phyloP scores from a whole-genome alignment of 176 grass and related monocot species.

The Poa pratensis region DNA sequence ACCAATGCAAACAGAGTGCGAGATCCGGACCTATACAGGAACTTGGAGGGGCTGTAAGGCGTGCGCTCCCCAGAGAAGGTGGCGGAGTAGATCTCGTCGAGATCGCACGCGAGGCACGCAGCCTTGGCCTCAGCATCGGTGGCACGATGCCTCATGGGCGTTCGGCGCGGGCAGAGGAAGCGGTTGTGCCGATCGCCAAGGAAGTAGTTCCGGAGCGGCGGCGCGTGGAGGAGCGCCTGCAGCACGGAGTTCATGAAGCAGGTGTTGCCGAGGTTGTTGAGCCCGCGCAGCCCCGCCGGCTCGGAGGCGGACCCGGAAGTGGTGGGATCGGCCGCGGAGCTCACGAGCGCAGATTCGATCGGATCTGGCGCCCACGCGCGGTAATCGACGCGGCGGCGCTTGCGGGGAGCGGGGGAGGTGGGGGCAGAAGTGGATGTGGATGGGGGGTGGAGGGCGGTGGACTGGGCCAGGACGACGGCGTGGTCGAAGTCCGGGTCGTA shows the following conservation, averaged over 20 bases:
- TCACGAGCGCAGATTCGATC: slow-evolving; percentile 64
- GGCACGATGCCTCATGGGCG: slow-evolving; percentile 58
- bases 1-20: slow-evolving; percentile 31
- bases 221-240: slow-evolving; percentile 84
- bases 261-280: slow-evolving; percentile 96
- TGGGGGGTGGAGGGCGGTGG: slow-evolving; percentile 47
- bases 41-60: slow-evolving; percentile 87
- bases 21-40: slow-evolving; percentile 86
- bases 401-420: slow-evolving; percentile 9
- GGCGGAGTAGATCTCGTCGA: slow-evolving; percentile 89
- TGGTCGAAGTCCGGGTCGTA: slow-evolving; percentile 94
- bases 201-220: slow-evolving; percentile 90
- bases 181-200: slow-evolving; percentile 88
- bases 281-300: slow-evolving; percentile 64
- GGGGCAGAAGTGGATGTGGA: background rate
- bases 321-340: slow-evolving; percentile 53
- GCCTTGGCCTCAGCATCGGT: slow-evolving; percentile 24
- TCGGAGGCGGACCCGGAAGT: slow-evolving; percentile 50
- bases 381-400: slow-evolving; percentile 78
- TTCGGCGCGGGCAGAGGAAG: slow-evolving; percentile 68
- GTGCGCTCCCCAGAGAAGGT: slow-evolving; percentile 82
- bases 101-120: slow-evolving; percentile 81
- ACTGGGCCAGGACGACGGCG: slow-evolving; percentile 73
- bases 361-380: slow-evolving; percentile 81
- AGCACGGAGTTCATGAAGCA: slow-evolving; percentile 99